Evolutionary conservation across 208 protist genomes (phyloP).

Genomic region (Tritrichomonas foetus): DNA sequence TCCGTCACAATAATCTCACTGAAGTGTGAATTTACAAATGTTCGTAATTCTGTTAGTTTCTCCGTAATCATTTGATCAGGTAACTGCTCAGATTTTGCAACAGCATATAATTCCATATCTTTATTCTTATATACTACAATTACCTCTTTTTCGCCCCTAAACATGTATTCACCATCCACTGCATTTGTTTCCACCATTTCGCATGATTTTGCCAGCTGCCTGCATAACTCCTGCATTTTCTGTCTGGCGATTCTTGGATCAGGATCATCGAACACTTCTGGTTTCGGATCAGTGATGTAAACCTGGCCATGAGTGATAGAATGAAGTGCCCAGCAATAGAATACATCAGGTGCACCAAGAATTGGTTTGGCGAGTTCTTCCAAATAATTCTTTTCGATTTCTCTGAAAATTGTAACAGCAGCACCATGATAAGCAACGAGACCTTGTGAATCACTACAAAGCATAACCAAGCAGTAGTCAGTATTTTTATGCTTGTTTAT

Average conservation of each 20-base stretch:
- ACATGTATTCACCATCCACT: conserved; percentile 31
- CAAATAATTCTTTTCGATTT: background rate
- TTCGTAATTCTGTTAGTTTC: background rate
- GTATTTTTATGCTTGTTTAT: background rate
- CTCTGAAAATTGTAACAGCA: background rate
- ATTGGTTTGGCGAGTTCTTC: background rate
- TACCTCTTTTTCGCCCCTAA: conserved; percentile 18
- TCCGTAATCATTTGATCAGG: background rate
- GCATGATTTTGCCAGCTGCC: background rate
- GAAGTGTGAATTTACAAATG: background rate
- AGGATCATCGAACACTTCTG: too few species aligned
- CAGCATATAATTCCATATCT: background rate
- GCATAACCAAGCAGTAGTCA: background rate
- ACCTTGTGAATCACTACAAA: background rate
- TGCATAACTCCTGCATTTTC: conserved; percentile 14
- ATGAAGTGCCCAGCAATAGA: background rate
- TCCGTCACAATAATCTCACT: background rate
- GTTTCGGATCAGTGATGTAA: background rate
- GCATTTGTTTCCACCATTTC: conserved; percentile 26
- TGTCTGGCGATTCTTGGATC: background rate
- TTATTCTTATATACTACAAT: background rate
- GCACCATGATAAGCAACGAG: background rate
- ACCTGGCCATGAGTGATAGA: background rate
- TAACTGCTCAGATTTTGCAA: background rate
- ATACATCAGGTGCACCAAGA: background rate